A percentile compares a stretch with the other conserved stretches of the same genome.
Conservation (phyloP, 2,329 filamentous ascomycete genomes). For the Gliomastix tumulicola region DNA sequence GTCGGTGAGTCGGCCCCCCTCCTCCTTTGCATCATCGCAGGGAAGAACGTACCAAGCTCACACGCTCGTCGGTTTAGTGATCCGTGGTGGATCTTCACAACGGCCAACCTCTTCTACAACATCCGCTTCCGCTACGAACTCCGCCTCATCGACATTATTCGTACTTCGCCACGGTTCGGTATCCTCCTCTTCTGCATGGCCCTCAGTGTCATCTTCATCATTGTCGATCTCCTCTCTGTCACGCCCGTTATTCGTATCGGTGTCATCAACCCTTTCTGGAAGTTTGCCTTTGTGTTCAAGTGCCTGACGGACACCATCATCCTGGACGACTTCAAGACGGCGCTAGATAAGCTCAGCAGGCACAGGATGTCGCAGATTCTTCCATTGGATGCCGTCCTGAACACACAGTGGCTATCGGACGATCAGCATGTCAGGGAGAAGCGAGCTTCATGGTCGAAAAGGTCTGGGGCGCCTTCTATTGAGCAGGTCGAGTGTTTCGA, state of each 20-base stretch:
- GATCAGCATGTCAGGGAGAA: too few species aligned
- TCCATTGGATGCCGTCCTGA: too few species aligned
- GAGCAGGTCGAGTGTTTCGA: too few species aligned
- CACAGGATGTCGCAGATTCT: constrained; percentile 4
- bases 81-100: constrained; percentile 63
- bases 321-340: constrained; percentile 62
- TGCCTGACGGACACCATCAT: constrained; percentile 61
- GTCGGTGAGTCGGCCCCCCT: constrained; percentile 28
- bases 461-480: too few species aligned
- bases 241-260: constrained; percentile 37
- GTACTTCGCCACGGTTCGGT: constrained; percentile 56
- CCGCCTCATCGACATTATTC: constrained; percentile 46
- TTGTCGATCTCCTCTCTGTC: constrained; percentile 55
- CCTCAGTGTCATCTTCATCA: constrained; percentile 51
- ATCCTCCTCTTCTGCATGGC: constrained; percentile 55
- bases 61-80: constrained; percentile 29
- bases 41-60: not conserved
- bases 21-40: not conserved
- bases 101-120: constrained; percentile 51
- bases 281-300: constrained; percentile 27
- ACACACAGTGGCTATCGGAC: too few species aligned
- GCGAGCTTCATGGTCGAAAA: too few species aligned
- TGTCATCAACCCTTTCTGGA: constrained; percentile 1
- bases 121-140: constrained; percentile 58
- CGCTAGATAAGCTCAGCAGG: constrained; percentile 25